These are phyloP conservation scores for Panaeolus cyanescens DNA, from an alignment of 768 basidiomycete species.

Conservation along the genomic window DNA sequence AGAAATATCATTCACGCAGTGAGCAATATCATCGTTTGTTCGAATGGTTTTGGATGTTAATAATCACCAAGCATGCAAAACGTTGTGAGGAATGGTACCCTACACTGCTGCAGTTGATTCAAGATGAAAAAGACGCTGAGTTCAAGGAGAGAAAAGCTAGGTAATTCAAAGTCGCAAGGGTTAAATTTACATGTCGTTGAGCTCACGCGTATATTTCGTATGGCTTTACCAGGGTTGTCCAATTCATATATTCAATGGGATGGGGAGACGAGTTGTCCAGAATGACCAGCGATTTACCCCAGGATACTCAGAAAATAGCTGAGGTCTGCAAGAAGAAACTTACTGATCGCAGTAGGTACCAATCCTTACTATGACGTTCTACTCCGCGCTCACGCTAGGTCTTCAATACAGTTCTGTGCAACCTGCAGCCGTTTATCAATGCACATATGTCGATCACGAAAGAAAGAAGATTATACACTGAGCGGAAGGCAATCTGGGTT, in stretches of 20 bases:
- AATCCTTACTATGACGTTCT: neutral
- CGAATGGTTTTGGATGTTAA: neutral
- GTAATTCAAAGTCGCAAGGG: conserved; percentile 2
- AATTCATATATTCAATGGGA: conserved; percentile 2
- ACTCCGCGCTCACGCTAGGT: too few relatives aligned
- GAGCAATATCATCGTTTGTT: neutral
- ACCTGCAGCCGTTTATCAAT: neutral
- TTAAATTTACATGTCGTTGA: neutral
- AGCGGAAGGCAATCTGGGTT: neutral
- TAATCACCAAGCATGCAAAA: neutral
- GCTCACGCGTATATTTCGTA: too few relatives aligned
- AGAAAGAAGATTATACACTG: neutral
- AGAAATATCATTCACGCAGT: neutral
- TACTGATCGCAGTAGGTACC: neutral
- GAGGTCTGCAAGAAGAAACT: neutral
- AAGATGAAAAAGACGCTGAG: neutral
- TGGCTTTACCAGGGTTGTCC: neutral
- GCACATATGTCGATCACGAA: neutral
- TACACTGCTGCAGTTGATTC: neutral
- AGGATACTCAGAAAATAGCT: neutral
- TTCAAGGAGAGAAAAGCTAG: neutral
- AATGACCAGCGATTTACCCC: neutral
- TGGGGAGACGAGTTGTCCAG: conserved; percentile 10
- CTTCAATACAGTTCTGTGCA: neutral
- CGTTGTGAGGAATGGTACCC: conserved; percentile 4